Base-by-base conservation (phyloP, 73 alveolate genomes). In the Paramecium primaurelia region DNA sequence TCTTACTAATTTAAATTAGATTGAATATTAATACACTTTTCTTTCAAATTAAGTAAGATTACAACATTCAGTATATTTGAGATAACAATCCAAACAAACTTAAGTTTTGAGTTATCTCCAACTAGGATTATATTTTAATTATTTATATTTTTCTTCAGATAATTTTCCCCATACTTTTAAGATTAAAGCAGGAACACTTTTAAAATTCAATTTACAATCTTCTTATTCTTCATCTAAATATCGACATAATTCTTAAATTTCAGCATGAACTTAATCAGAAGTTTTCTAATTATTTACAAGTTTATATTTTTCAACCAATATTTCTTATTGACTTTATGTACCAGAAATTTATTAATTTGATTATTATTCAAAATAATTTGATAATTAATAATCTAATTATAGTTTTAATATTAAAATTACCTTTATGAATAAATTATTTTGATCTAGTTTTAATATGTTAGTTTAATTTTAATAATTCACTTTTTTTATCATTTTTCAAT, bases 121-220 rank as follows among this genome's bases (percentile, higher is more conserved):
- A 20, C 88, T 75, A 0, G 88, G 88, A 75, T 75, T 75, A 36
- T 18, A 42, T 8, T 75, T 75, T 38, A 75, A 75, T 42, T 16
- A 22, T 36, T 75, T 75, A 22, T 75, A 75, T 75, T 42, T 75
- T 0, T 75, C 88, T 38, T 75, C 88, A n/a, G 88, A 75, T 30
- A 75, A 8, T 16, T 36, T 38, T 20, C 93, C 93, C 93, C 93
- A 87, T 37, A 87, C 93, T 87, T 87, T 87, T 22, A 87, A 47
- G 10, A 87, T 87, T 20, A 87, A 68, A 30, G 93, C 93, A n/a
- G 93, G 93, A 58, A 87, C 86, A 37, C 69, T 36, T 30, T 59
- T 87, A 64, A 87, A 87, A 51, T 87, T 77, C 12, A 87, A 58
- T 64, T 87, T 77, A 11, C 77, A 64, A 87, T 87, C 86, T 45